Evolutionary conservation across 139 green algal genomes (phyloP), one percentile per base, ranked within the genome.

Genomic region (Tetratostichococcus sp.): DNA sequence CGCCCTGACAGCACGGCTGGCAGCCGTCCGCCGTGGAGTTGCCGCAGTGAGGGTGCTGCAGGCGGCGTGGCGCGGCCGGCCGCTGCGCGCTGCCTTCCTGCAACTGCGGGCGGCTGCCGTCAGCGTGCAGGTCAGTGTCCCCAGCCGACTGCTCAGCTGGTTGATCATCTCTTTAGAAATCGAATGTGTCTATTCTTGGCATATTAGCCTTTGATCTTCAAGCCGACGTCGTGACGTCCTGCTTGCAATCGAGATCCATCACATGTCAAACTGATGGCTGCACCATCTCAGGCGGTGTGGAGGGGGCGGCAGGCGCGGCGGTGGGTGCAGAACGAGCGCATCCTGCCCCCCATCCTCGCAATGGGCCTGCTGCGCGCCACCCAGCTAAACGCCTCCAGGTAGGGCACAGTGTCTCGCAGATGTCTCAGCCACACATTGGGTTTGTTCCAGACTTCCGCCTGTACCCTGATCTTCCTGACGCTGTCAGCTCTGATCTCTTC

Each of bases 241-340:
- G n/a, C n/a, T n/a, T n/a, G n/a, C n/a, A n/a, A n/a, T n/a, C n/a
- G n/a, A n/a, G n/a, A n/a, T n/a, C n/a, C n/a, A n/a, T n/a, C n/a
- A n/a, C n/a, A n/a, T n/a, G n/a, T n/a, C n/a, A 50, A 50, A 50
- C 39, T 50, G 39, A n/a, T n/a, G n/a, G n/a, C n/a, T 50, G 73
- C 58, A 79, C n/a, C 11, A 1, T 2, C 87, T 28, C 85, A 93
- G 75, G 80, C 88, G 25, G 69, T 66, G 0, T 84, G 75, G 72
- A 75, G 88, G 8, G 82, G 76, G 30, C 72, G 67, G 67, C 42
- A 57, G 75, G 80, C 25, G 21, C 76, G 81, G 67, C 75, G 32
- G 32, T 33, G 62, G 32, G 76, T 83, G 59, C 33, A 78, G 50
- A 33, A 87, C n/a, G n/a, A 72, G 4, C 21, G 70, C 1, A 31